Conservation (phyloP, 176 grass and related monocot genomes). For the Triticum monococcum region DNA sequence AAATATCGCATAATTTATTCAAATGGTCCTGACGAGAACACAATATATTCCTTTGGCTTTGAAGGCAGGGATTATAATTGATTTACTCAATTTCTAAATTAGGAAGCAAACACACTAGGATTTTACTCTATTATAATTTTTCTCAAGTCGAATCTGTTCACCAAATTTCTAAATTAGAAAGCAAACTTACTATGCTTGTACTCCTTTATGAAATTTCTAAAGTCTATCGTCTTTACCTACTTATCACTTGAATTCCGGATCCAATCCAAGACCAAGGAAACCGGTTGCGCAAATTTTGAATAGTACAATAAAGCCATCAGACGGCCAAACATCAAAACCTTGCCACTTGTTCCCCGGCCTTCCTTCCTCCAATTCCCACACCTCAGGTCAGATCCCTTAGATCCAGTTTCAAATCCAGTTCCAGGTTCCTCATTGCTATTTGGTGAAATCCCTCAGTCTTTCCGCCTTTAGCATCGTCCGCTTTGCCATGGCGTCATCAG, state of each 20-base stretch:
- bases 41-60: not conserved
- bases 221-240: not conserved
- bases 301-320: not conserved
- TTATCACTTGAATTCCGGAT: not conserved
- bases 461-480: not conserved
- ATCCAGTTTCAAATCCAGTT: not conserved
- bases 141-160: not conserved
- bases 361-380: not conserved
- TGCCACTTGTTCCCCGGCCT: not conserved
- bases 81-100: not conserved
- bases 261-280: not conserved
- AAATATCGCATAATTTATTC: not conserved
- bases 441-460: not conserved
- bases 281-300: not conserved
- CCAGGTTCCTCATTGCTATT: no score
- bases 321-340: not conserved
- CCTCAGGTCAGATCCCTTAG: not conserved
- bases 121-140: not conserved
- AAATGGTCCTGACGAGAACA: not conserved
- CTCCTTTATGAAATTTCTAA: no score
- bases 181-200: no score
- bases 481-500: not conserved
- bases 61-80: not conserved
- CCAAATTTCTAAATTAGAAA: no score
- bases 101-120: not conserved